These are phyloP conservation scores for Phialocephala subalpina DNA, from an alignment of 2,329 filamentous ascomycete species.

Conservation along the genomic window DNA sequence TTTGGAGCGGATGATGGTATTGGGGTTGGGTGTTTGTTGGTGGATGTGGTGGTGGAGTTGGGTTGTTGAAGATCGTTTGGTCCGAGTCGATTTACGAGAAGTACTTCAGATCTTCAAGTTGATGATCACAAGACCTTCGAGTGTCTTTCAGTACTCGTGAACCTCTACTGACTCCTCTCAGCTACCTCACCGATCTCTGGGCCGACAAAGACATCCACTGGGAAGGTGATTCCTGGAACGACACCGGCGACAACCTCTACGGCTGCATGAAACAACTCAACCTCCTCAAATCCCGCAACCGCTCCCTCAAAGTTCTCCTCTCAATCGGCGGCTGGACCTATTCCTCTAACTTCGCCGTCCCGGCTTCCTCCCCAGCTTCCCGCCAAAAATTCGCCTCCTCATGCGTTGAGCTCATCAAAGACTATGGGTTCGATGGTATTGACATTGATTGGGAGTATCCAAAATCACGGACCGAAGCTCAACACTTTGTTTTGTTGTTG, in stretches of 20 bases:
- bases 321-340: conserved; percentile 96
- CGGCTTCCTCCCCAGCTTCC: conserved; percentile 75
- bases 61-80: too few relatives aligned
- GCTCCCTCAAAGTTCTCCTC: conserved; percentile 84
- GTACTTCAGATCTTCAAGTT: too few relatives aligned
- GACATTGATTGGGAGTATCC: conserved; percentile 78
- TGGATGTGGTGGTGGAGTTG: too few relatives aligned
- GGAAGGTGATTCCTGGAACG: conserved; percentile 74
- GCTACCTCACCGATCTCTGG: conserved; percentile 66
- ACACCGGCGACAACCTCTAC: conserved; percentile 81
- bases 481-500: conserved; percentile 66
- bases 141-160: background rate
- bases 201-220: conserved; percentile 66
- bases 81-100: too few relatives aligned
- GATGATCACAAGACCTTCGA: background rate
- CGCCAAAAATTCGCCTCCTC: conserved; percentile 76
- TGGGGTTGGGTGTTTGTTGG: background rate
- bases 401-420: conserved; percentile 78
- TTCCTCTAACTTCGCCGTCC: conserved; percentile 80
- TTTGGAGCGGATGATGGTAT: background rate
- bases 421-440: conserved; percentile 79
- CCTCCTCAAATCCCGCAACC: conserved; percentile 81
- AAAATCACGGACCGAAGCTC: conserved; percentile 60
- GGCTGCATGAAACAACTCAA: conserved; percentile 90
- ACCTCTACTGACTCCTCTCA: conserved; percentile 26